Percentiles rank a stretch among this genome's conserved stretches.
phyloP scores from a whole-genome alignment of 164 flowering plant genomes.

The Aristolochia contorta region DNA sequence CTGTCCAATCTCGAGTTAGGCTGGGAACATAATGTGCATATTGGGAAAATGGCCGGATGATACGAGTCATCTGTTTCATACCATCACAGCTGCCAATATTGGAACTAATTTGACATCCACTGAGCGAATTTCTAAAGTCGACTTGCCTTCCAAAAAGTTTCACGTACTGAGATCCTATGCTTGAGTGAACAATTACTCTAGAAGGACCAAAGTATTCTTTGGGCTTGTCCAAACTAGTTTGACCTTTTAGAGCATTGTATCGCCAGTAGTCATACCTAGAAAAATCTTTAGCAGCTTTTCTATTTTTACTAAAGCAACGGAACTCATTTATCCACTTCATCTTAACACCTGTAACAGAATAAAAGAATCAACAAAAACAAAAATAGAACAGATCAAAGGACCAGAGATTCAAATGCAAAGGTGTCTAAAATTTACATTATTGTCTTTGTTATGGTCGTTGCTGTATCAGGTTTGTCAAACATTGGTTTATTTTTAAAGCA shows the following conservation, averaged over 20 bases:
- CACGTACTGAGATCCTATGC: background rate
- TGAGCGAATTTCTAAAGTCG: background rate
- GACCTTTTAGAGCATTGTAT: background rate
- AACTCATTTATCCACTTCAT: conserved; percentile 16
- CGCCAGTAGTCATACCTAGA: conserved; percentile 5
- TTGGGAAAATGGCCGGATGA: conserved; percentile 17
- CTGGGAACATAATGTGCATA: conserved; percentile 17
- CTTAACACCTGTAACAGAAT: background rate
- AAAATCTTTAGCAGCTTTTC: background rate
- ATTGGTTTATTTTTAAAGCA: too few relatives aligned
- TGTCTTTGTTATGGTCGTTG: too few relatives aligned
- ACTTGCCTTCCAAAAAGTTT: conserved; percentile 3
- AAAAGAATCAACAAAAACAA: background rate
- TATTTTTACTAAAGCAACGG: conserved; percentile 5
- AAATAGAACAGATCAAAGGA: too few relatives aligned
- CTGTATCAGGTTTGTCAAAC: too few relatives aligned
- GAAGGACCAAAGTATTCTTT: background rate
- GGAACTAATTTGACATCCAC: conserved; percentile 2
- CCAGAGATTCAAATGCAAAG: too few relatives aligned
- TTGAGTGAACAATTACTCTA: background rate
- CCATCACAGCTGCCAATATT: conserved; percentile 7
- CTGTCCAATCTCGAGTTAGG: conserved; percentile 54
- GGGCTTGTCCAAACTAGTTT: background rate
- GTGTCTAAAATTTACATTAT: too few relatives aligned
- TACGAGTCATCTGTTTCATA: conserved; percentile 5